Evolutionary conservation across 1,284 basidiomycete genomes (phyloP).

Genomic region (Afroboletus lepidellus): DNA sequence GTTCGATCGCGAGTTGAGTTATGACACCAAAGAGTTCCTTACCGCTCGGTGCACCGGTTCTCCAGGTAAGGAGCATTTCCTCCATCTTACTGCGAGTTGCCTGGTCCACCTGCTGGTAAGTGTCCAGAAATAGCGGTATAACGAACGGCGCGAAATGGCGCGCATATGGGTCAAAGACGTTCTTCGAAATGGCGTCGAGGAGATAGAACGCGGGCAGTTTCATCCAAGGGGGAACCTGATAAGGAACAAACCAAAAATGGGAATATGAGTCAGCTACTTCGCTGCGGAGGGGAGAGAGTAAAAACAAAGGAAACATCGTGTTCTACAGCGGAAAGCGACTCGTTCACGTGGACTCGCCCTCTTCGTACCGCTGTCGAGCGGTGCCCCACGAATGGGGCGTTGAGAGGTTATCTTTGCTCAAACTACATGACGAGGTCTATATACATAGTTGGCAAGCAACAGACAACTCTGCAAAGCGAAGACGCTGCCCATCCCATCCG

Average conservation of each 20-base stretch:
- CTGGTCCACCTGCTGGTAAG: constrained; percentile 83
- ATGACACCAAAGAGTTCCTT: constrained; percentile 80
- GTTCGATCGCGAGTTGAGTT: constrained; percentile 73
- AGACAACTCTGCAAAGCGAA: constrained; percentile 23
- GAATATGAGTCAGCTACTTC: constrained; percentile 63
- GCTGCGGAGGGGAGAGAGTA: constrained; percentile 28
- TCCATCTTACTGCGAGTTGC: constrained; percentile 89
- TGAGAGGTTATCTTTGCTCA: constrained; percentile 41
- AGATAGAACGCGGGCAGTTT: constrained; percentile 95
- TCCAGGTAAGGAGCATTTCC: constrained; percentile 93
- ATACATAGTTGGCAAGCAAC: constrained; percentile 37
- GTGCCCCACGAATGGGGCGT: constrained; percentile 28
- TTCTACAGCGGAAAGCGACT: constrained; percentile 24
- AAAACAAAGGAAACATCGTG: constrained; percentile 22
- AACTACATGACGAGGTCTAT: constrained; percentile 37
- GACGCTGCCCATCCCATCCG: constrained; percentile 30
- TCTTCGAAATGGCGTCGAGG: constrained; percentile 95
- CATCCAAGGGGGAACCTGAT: constrained; percentile 85
- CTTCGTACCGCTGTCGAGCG: constrained; percentile 34
- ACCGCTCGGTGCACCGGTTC: constrained; percentile 76
- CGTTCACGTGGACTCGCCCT: constrained; percentile 33
- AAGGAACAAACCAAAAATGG: constrained; percentile 33
- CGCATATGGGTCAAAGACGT: constrained; percentile 88
- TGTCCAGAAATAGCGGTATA: constrained; percentile 76
- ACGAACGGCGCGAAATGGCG: constrained; percentile 76